These are phyloP conservation scores for Maudiozyma pseudohumilis DNA, from an alignment of 805 yeast genomes.

Conservation along the genomic window DNA sequence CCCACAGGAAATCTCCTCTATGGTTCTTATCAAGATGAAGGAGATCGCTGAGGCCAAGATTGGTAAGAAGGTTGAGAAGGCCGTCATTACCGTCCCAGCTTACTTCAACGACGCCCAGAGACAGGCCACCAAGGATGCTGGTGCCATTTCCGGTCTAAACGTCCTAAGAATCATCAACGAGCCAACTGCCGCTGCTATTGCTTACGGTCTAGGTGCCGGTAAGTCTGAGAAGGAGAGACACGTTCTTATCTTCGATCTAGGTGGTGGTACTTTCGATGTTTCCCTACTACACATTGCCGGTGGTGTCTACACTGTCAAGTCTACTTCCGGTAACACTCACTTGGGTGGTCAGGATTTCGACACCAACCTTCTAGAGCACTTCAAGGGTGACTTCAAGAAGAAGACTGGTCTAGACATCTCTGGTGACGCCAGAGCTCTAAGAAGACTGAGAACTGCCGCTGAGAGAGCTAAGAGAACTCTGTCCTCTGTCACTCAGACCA, in stretches of 20 bases:
- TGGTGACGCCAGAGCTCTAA: slow-evolving; percentile 85
- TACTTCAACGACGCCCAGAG: slow-evolving; percentile 73
- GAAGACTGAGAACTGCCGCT: slow-evolving; percentile 98
- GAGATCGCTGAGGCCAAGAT: slow-evolving; percentile 70
- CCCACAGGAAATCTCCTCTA: slow-evolving; percentile 67
- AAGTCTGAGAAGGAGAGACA: slow-evolving; percentile 2
- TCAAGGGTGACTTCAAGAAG: slow-evolving; percentile 90
- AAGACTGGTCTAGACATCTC: slow-evolving; percentile 89
- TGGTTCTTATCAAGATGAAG: slow-evolving; percentile 76
- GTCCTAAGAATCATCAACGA: slow-evolving; percentile 59
- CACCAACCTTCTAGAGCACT: slow-evolving; percentile 87
- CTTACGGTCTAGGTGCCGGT: slow-evolving; percentile 59
- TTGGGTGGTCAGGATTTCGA: slow-evolving; percentile 99
- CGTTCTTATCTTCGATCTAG: slow-evolving; percentile 82
- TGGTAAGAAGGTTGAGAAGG: slow-evolving; percentile 61
- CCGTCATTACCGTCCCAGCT: slow-evolving; percentile 74
- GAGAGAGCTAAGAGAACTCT: slow-evolving; percentile 98
- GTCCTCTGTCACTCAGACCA: slow-evolving; percentile 92
- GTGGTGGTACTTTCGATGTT: slow-evolving; percentile 99
- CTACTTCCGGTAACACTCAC: slow-evolving; percentile 99
- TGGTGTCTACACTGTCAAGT: slow-evolving; percentile 94
- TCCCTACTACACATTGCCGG: slow-evolving; percentile 87
- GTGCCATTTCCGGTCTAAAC: slow-evolving; percentile 71
- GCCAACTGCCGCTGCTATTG: slow-evolving; percentile 37
- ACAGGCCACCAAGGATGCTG: slow-evolving; percentile 77